Evolutionary conservation across 1,284 basidiomycete genomes (phyloP).

Genomic region (Sporisorium iseilematis-ciliati): DNA sequence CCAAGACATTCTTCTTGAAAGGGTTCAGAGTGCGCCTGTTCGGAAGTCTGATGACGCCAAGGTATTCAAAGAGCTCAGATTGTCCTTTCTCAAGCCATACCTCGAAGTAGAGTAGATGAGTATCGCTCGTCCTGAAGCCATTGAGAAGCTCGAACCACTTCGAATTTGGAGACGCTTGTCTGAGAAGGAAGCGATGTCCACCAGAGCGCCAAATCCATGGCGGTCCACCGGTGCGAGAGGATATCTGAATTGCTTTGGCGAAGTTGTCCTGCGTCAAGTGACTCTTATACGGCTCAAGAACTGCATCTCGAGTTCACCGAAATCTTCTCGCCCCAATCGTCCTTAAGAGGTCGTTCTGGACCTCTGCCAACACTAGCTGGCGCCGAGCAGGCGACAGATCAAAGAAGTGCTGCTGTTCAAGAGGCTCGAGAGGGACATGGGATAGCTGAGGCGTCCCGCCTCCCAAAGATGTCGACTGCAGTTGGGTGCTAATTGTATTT

Average conservation of each 20-base stretch:
- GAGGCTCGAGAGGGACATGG: neutral
- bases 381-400: neutral
- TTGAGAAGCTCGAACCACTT: neutral
- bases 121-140: constrained; percentile 1
- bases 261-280: neutral
- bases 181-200: neutral
- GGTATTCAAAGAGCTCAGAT: neutral
- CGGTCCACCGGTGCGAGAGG: neutral
- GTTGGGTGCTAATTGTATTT: too few species aligned
- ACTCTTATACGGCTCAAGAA: neutral
- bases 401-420: neutral
- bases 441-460: neutral
- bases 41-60: constrained; percentile 6
- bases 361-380: neutral
- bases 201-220: neutral
- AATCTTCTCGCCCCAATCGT: neutral
- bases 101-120: neutral
- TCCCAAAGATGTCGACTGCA: neutral
- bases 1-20: neutral
- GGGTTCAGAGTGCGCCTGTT: too few species aligned
- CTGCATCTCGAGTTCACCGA: neutral
- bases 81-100: constrained; percentile 4
- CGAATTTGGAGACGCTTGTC: neutral
- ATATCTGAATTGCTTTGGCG: neutral
- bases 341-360: neutral